Evolutionary conservation across 1,284 basidiomycete species (phyloP), one percentile per base, ranked within the genome.

Genomic region (Rhodotorula sp.): DNA sequence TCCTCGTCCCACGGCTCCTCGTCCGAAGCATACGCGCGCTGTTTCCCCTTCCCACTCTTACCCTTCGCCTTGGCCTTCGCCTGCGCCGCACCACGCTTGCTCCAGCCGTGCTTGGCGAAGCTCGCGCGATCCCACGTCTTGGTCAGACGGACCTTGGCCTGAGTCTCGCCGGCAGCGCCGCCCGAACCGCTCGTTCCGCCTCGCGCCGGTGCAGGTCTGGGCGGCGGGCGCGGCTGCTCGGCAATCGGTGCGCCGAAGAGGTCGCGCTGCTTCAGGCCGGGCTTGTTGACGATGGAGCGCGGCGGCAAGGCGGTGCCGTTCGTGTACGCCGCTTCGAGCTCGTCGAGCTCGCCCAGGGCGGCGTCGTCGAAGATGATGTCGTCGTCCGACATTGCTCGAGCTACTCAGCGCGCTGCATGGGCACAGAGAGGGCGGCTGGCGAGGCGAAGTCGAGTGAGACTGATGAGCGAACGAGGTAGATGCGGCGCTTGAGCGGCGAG

Each of bases 321-420:
- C 0, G 61, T 50, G 62, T 64, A 62, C 45, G 59, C 84, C 25
- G 87, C 86, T 80, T 91, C 90, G 66, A 91, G 87, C 27, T 85
- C 85, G 77, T 90, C 87, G 41, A 91, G 83, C 76, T 88, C 85
- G 63, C 81, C 80, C 16, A 87, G 70, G 34, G 85, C 81, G 9
- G 66, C 52, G 25, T 65, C 66, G 52, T 77, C 76, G 21, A 70
- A 64, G 52, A 57, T 42, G 61, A 67, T 69, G 84, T 85, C 82
- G 72, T 78, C 53, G 81, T 83, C 64, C 72, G 81, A 68, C 82
- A 84, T 57, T 14, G 17, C 27, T 5, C n/a, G 23, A 23, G 49
- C 25, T 23, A 23, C 8, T 50, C 44, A 21, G 34, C 34, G 23
- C 25, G 48, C 23, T 7, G 56, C 9, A 54, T 54, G 34, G 41